A percentile compares a stretch with the other conserved stretches of the same genome.
Evolutionary conservation across 306 rosid genomes (phyloP).

Genomic region (Lupinus albus): DNA sequence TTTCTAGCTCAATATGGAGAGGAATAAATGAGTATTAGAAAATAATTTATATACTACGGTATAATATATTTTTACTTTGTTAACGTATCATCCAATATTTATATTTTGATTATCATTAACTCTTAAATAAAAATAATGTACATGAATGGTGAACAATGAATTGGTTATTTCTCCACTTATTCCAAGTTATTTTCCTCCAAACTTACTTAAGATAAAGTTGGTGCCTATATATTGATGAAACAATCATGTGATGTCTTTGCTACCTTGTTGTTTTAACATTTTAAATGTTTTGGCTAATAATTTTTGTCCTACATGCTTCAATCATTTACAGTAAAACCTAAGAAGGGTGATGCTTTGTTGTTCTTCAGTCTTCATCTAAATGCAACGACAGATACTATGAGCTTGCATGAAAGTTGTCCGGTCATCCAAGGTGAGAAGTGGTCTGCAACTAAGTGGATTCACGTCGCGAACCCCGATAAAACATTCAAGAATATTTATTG

Average conservation of each 20-base stretch:
- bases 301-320: background rate
- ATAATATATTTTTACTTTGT: no score
- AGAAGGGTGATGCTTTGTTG: conserved; percentile 85
- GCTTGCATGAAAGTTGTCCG: conserved; percentile 93
- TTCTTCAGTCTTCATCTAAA: conserved; percentile 91
- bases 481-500: background rate
- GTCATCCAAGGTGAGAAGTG: conserved; percentile 95
- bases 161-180: no score
- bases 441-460: conserved; percentile 99
- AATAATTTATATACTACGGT: no score
- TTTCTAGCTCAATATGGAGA: background rate
- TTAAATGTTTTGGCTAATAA: background rate
- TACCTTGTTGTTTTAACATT: background rate
- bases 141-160: background rate
- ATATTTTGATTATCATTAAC: no score
- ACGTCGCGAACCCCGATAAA: conserved; percentile 65
- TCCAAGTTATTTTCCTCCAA: no score
- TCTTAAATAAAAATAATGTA: no score
- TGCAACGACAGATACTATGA: conserved; percentile 56
- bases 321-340: conserved; percentile 68
- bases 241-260: background rate
- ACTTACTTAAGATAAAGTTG: no score
- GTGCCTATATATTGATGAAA: background rate
- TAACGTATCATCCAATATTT: no score
- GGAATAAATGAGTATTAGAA: no score